Conservation (phyloP, 371 early-diverging fungal species). For the Mucor piriformis region DNA sequence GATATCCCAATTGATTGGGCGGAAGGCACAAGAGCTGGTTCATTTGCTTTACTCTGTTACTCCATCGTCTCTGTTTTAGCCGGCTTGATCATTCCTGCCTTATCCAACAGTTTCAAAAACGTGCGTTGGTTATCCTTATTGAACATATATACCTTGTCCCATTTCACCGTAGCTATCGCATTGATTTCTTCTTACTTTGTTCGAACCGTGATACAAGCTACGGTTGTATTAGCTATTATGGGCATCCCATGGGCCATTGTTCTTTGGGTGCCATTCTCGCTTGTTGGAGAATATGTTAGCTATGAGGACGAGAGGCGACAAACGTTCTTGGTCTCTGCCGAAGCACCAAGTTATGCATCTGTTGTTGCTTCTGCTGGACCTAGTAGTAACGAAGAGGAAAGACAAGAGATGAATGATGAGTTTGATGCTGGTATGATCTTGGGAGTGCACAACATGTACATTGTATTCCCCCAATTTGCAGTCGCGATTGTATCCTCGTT, state of each 20-base stretch:
- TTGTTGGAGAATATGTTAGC: conserved; percentile 72
- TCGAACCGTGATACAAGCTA: conserved; percentile 50
- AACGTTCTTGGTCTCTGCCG: not conserved
- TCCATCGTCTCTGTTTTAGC: conserved; percentile 64
- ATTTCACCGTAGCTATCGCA: conserved; percentile 57
- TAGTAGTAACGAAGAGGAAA: conserved; percentile 11
- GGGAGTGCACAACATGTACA: conserved; percentile 85
- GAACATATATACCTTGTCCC: conserved; percentile 61
- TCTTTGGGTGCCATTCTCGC: conserved; percentile 77
- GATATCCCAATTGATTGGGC: conserved; percentile 37
- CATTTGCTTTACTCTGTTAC: conserved; percentile 68
- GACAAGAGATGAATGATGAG: conserved; percentile 39
- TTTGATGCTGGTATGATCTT: conserved; percentile 73
- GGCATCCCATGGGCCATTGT: conserved; percentile 78
- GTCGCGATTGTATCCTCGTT: conserved; percentile 59
- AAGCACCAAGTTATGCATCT: not conserved
- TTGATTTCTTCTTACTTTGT: conserved; percentile 61
- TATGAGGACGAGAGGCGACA: conserved; percentile 39
- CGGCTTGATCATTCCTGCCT: conserved; percentile 58
- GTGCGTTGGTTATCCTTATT: conserved; percentile 38
- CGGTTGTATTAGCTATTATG: conserved; percentile 56
- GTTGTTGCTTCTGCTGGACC: not conserved
- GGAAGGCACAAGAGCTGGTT: conserved; percentile 65
- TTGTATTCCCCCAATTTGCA: conserved; percentile 80
- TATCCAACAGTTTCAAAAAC: conserved; percentile 24